Conservation (phyloP, 768 basidiomycete species). For the Dictyophora rubrovolvata region DNA sequence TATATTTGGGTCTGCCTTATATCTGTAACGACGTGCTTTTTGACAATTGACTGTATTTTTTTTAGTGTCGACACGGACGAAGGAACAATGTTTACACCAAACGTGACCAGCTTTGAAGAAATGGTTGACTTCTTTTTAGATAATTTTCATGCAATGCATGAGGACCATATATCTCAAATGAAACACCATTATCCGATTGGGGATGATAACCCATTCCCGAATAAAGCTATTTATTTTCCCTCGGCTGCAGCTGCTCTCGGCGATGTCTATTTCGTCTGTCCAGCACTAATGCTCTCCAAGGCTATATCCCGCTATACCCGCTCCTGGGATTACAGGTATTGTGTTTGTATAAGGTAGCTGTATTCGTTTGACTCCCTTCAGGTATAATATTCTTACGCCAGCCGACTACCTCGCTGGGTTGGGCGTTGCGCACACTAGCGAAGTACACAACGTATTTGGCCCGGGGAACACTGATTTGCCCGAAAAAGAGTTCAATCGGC, state of each 20-base stretch:
- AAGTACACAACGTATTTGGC: slow-evolving; percentile 9
- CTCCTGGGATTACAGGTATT: slow-evolving; percentile 4
- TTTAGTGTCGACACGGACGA: slow-evolving; percentile 9
- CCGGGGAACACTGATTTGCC: slow-evolving; percentile 26
- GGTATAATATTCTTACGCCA: slow-evolving; percentile 5
- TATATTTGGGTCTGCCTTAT: slow-evolving; percentile 5
- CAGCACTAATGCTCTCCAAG: neutral
- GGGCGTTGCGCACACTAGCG: slow-evolving; percentile 2
- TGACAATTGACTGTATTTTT: neutral
- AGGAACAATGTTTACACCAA: slow-evolving; percentile 5
- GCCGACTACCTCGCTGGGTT: neutral
- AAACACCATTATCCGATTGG: neutral
- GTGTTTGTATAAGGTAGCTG: neutral
- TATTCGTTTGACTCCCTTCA: neutral
- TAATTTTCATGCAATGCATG: neutral
- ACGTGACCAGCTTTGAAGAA: neutral
- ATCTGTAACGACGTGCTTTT: neutral
- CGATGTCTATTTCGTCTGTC: slow-evolving; percentile 1
- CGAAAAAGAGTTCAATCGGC: slow-evolving; percentile 23
- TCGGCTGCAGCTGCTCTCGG: slow-evolving; percentile 2
- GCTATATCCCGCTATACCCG: neutral
- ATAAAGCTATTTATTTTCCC: slow-evolving; percentile 1
- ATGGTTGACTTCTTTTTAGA: neutral
- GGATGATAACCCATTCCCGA: neutral
- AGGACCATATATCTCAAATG: neutral